Conservation (phyloP, 164 flowering plant species). For the Macadamia integrifolia region DNA sequence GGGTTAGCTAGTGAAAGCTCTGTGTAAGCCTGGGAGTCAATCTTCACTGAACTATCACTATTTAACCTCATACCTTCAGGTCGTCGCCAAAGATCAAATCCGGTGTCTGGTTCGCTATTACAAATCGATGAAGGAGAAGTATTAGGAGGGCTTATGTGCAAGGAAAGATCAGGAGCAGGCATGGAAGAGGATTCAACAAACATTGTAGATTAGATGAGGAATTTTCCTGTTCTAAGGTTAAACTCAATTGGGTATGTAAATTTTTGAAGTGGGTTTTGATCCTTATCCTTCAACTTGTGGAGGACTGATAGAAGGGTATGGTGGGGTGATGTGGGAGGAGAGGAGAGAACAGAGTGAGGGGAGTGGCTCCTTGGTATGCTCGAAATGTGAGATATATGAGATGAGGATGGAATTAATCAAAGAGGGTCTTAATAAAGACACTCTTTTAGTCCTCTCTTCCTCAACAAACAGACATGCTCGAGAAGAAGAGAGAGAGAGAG, state of each 20-base stretch:
- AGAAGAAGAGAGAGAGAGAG: conserved; percentile 7
- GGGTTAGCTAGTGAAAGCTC: conserved; percentile 48
- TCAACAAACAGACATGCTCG: conserved; percentile 30
- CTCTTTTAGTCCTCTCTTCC: conserved; percentile 9
- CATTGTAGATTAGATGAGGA: not conserved
- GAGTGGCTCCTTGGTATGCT: conserved; percentile 5
- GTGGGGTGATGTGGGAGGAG: not conserved
- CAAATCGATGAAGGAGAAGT: conserved; percentile 22
- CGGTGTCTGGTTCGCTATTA: conserved; percentile 11
- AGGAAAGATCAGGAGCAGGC: conserved; percentile 55
- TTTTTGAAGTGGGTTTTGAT: not conserved
- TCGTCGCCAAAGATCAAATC: conserved; percentile 17
- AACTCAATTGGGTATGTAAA: not conserved
- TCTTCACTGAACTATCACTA: conserved; percentile 13
- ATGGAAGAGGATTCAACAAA: conserved; percentile 34
- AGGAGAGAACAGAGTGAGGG: not conserved
- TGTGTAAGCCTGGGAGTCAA: conserved; percentile 22
- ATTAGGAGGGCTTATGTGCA: conserved; percentile 58
- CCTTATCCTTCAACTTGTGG: not conserved
- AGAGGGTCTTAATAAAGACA: not conserved
- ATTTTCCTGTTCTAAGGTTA: not conserved
- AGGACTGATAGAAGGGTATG: not conserved
- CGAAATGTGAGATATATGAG: not conserved
- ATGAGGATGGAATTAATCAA: conserved; percentile 1
- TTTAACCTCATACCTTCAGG: conserved; percentile 13